These are phyloP conservation scores for Hemisphaericaspora subhashii DNA, from an alignment of 1,139 yeast genomes.

Conservation along the genomic window DNA sequence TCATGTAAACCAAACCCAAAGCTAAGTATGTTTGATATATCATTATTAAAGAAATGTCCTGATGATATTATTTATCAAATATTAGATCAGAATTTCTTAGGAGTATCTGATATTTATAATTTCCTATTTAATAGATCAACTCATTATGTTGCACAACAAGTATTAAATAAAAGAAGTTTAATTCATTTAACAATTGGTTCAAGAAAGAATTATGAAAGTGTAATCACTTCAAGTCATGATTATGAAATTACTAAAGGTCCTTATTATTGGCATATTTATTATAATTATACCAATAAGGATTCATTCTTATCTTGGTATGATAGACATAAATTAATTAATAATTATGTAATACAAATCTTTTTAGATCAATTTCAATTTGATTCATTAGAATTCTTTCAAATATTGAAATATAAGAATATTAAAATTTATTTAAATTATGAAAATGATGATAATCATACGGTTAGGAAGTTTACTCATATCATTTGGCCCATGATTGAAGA, in stretches of 20 bases:
- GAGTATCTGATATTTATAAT: constrained; percentile 8
- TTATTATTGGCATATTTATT: constrained; percentile 12
- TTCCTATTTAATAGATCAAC: constrained; percentile 9
- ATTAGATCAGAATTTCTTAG: constrained; percentile 9
- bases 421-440: constrained; percentile 12
- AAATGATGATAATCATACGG: constrained; percentile 9
- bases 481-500: constrained; percentile 11
- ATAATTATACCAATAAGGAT: constrained; percentile 7
- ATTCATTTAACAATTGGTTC: constrained; percentile 10
- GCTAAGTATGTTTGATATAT: constrained; percentile 11
- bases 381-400: constrained; percentile 4
- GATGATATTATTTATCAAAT: constrained; percentile 9
- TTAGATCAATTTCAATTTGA: constrained; percentile 11
- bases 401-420: constrained; percentile 7
- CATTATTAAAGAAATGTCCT: constrained; percentile 8
- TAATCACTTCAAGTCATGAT: constrained; percentile 10
- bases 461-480: constrained; percentile 9
- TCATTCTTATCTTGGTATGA: constrained; percentile 8
- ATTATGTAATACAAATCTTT: constrained; percentile 10
- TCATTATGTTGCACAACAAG: constrained; percentile 10
- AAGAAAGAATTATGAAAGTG: constrained; percentile 11
- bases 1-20: too few relatives aligned
- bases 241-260: constrained; percentile 11
- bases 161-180: constrained; percentile 9
- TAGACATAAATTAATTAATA: constrained; percentile 7